Evolutionary conservation across 202 grass and related monocot species (phyloP), one percentile per base, ranked within the genome.

Genomic region (Schoenoplectus triqueter): DNA sequence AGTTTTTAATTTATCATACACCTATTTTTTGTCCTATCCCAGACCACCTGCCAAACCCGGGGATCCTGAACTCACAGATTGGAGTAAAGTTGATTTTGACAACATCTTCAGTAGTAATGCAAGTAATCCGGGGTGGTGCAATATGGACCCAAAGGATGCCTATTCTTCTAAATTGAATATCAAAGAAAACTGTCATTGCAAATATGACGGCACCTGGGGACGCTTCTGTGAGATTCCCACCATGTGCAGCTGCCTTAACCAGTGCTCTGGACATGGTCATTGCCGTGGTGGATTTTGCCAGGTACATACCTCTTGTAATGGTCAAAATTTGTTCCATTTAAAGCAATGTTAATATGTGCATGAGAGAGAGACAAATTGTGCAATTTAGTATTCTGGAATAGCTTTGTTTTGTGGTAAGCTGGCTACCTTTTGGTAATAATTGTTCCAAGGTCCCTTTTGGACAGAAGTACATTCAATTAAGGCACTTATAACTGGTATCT

Each of bases 201-300:
- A 95, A 91, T 98, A 98, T 80, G 95, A 98, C 54, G 79, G 95
- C 22, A 86, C 86, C 51, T 90, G 87, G 91, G 95, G 93, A 17
- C 85, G 64, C 4, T 95, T 98, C 19, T 98, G 95, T 86, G 95
- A 98, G 84, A 95, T 86, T 80, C 91, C 10, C 73, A 88, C 89
- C 68, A 73, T 86, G 77, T 93, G 95, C 78, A 95, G 83, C 20
- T 98, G 95, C 79, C 60, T 95, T 82, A 98, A 95, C 64, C 95
- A 98, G 86, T 98, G 95, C 78, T 92, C 92, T 39, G 92, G 91
- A 20, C 88, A 91, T 85, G 95, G 95, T 21, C 84, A 89, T 88
- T 98, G 95, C 55, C 95, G 19, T 88, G 95, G 90, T 90, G 95
- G 95, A 72, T 98, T 95, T 89, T 98, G 95, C 85, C 88, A 92